A percentile compares a stretch with the other conserved stretches of the same genome.
Conservation (phyloP, 2,329 filamentous ascomycete species). For the Acephala macrosclerotiorum region DNA sequence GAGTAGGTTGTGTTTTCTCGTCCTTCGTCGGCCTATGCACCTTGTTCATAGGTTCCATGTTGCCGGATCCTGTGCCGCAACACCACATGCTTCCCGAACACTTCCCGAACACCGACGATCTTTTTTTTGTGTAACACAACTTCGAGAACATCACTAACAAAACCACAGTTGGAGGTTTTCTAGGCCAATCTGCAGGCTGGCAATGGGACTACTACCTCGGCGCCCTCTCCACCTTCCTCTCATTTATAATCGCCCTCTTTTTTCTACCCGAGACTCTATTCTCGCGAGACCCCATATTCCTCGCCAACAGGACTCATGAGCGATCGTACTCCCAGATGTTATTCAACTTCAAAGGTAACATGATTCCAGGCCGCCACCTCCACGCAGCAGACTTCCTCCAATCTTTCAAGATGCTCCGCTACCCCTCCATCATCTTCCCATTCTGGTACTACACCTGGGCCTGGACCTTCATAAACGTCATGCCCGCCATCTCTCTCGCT, state of each 20-base stretch:
- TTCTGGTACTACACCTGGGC: conserved; percentile 42
- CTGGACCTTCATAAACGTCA: conserved; percentile 42
- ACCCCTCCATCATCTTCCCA: conserved; percentile 39
- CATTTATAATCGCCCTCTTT: conserved; percentile 39
- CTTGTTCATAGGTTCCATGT: background rate
- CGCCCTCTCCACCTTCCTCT: conserved; percentile 35
- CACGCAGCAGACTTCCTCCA: conserved; percentile 39
- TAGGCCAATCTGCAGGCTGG: conserved; percentile 40
- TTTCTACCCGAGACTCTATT: conserved; percentile 44
- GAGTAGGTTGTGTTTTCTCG: conserved; percentile 29
- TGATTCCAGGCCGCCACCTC: conserved; percentile 38
- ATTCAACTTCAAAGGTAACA: conserved; percentile 36
- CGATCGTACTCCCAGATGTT: conserved; percentile 39
- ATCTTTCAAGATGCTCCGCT: conserved; percentile 41
- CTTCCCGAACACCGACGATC: background rate
- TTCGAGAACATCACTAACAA: conserved; percentile 9
- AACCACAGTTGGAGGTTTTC: conserved; percentile 38
- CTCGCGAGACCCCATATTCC: conserved; percentile 38
- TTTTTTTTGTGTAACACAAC: background rate
- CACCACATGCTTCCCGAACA: background rate
- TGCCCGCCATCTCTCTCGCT: conserved; percentile 40
- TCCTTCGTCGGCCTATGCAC: background rate
- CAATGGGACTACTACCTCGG: conserved; percentile 43
- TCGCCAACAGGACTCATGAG: conserved; percentile 33
- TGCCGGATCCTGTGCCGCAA: background rate